Percentiles rank a stretch among this genome's conserved stretches.
These are phyloP conservation scores for Cantharellus anzutake DNA, from an alignment of 768 basidiomycete species.

Conservation along the genomic window DNA sequence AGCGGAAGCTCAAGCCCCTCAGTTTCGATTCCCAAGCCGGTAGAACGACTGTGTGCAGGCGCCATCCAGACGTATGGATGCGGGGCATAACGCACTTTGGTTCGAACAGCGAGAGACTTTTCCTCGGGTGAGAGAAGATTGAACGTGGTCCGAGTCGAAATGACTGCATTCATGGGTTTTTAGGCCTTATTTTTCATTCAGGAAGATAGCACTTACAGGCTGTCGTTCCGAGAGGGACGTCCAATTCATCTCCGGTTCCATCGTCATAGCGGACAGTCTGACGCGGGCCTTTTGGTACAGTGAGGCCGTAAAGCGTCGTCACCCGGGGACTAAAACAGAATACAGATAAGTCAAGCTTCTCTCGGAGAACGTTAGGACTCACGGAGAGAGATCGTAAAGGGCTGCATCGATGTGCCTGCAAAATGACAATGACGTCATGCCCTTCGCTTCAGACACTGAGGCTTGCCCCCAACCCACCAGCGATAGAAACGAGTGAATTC, in stretches of 20 bases:
- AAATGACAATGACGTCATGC: not conserved
- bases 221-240: conserved; percentile 73
- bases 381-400: conserved; percentile 49
- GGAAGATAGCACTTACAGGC: conserved; percentile 37
- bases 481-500: conserved; percentile 73
- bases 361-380: not conserved
- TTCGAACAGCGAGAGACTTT: conserved; percentile 65
- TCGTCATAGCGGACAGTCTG: conserved; percentile 70
- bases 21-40: conserved; percentile 64
- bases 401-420: conserved; percentile 69
- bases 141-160: conserved; percentile 63
- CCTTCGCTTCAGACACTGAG: not conserved
- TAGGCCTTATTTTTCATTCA: not conserved
- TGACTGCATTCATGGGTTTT: conserved; percentile 16
- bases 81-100: conserved; percentile 59
- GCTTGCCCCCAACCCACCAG: conserved; percentile 25
- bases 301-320: conserved; percentile 67
- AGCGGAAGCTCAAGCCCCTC: conserved; percentile 54
- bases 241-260: conserved; percentile 65
- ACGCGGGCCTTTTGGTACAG: conserved; percentile 40
- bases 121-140: conserved; percentile 47
- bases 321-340: conserved; percentile 35
- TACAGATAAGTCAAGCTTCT: not conserved
- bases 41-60: conserved; percentile 47
- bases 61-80: conserved; percentile 90